Evolutionary conservation across 768 basidiomycete species (phyloP).

Genomic region (Clavulina sp.): DNA sequence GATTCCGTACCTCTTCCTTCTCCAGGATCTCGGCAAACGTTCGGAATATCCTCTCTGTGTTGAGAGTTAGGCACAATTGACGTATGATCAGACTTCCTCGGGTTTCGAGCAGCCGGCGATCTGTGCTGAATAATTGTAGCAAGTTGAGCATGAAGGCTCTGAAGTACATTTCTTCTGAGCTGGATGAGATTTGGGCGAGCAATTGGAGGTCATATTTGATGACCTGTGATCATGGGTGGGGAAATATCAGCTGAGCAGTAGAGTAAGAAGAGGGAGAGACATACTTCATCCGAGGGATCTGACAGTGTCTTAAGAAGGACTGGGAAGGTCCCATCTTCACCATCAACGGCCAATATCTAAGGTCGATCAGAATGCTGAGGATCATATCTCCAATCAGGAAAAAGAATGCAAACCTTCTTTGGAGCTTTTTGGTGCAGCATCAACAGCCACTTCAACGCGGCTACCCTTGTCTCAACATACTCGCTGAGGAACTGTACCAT

Average conservation of each 20-base stretch:
- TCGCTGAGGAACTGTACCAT: constrained; percentile 92
- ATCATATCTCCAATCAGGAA: neutral
- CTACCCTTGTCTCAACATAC: constrained; percentile 89
- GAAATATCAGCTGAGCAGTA: neutral
- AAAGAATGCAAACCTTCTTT: constrained; percentile 45
- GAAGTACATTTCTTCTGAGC: constrained; percentile 90
- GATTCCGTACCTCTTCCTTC: constrained; percentile 70
- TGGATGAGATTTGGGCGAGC: constrained; percentile 90
- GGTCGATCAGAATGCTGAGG: neutral
- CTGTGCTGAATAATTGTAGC: constrained; percentile 87
- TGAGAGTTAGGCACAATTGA: constrained; percentile 83
- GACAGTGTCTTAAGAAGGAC: constrained; percentile 89
- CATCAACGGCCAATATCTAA: constrained; percentile 86
- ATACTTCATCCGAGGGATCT: constrained; percentile 86
- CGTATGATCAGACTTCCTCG: constrained; percentile 91
- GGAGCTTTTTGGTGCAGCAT: constrained; percentile 99
- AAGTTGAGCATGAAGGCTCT: constrained; percentile 91
- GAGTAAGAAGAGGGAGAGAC: constrained; percentile 7
- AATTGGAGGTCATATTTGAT: constrained; percentile 94
- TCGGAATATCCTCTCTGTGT: constrained; percentile 87
- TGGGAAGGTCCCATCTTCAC: constrained; percentile 95
- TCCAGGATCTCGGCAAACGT: constrained; percentile 95
- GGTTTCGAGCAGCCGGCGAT: constrained; percentile 72
- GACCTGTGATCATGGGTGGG: constrained; percentile 31
- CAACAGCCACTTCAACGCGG: constrained; percentile 91